phyloP scores from a whole-genome alignment of 2,329 filamentous ascomycete species.

The Phialemonium atrogriseum region DNA sequence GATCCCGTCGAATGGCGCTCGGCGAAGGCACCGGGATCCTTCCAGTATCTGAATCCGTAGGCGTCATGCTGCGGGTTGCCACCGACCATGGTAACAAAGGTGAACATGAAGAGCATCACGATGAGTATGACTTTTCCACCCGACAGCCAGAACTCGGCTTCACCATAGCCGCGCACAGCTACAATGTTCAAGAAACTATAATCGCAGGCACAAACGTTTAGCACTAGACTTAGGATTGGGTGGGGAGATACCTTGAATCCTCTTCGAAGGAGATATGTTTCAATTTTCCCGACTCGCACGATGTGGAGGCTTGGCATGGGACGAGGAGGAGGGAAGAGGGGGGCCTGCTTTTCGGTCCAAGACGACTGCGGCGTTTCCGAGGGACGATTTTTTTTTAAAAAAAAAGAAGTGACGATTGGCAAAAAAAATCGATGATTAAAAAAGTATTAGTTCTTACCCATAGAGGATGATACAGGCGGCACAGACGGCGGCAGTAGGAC shows the following conservation, averaged over 20 bases:
- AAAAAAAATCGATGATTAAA: too few species aligned
- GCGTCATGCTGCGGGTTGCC: constrained; percentile 66
- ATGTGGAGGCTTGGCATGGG: too few species aligned
- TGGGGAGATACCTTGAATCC: not conserved
- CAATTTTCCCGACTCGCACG: too few species aligned
- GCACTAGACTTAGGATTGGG: not conserved
- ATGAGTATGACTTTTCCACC: constrained; percentile 66
- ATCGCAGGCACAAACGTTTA: too few species aligned
- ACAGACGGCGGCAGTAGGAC: constrained; percentile 48
- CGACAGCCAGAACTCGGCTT: constrained; percentile 69
- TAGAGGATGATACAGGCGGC: constrained; percentile 48
- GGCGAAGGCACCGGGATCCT: constrained; percentile 61
- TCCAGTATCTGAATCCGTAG: constrained; percentile 65
- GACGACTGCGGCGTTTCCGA: too few species aligned
- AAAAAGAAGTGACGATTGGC: not conserved
- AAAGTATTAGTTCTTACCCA: constrained; percentile 17
- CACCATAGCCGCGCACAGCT: constrained; percentile 66
- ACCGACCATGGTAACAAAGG: constrained; percentile 75
- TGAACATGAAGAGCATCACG: constrained; percentile 64
- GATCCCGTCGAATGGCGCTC: constrained; percentile 54
- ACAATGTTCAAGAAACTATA: constrained; percentile 58
- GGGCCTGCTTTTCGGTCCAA: too few species aligned
- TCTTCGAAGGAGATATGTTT: not conserved
- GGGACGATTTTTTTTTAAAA: too few species aligned
- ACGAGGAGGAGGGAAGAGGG: too few species aligned